Percentiles rank a stretch among this genome's conserved stretches.
These are phyloP conservation scores for Ceriops decandra DNA, from an alignment of 345 rosid genomes.

Conservation along the genomic window DNA sequence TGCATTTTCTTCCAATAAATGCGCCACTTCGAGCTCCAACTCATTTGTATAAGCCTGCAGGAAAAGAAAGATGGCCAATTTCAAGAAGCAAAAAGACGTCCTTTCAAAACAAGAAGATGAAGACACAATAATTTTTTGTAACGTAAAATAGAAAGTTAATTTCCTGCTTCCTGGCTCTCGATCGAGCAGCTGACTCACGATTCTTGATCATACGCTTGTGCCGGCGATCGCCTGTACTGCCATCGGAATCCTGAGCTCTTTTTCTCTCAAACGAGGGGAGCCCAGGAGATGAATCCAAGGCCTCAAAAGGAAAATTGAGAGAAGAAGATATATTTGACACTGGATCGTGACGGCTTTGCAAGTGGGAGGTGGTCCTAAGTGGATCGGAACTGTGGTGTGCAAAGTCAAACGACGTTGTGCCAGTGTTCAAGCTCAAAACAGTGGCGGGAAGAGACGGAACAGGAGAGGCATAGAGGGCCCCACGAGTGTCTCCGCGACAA, in stretches of 20 bases:
- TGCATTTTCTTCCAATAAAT: constrained; percentile 58
- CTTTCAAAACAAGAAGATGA: not conserved
- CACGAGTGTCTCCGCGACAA: not conserved
- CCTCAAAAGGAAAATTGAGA: constrained; percentile 32
- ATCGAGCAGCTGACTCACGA: constrained; percentile 84
- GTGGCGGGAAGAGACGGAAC: constrained; percentile 46
- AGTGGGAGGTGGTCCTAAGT: constrained; percentile 23
- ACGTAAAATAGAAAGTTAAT: constrained; percentile 4
- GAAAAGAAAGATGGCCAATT: not conserved
- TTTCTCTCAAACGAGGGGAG: constrained; percentile 38
- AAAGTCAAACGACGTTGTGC: constrained; percentile 44
- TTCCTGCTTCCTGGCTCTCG: constrained; percentile 84
- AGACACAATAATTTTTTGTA: not conserved
- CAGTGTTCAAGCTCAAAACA: constrained; percentile 54
- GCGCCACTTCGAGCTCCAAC: constrained; percentile 51
- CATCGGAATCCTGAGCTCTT: constrained; percentile 45
- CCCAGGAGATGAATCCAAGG: constrained; percentile 30
- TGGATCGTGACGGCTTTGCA: constrained; percentile 22
- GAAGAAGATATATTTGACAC: constrained; percentile 25
- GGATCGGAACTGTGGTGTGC: constrained; percentile 42
- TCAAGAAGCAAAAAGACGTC: constrained; percentile 8
- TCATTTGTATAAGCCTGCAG: constrained; percentile 71
- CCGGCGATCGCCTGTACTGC: constrained; percentile 39
- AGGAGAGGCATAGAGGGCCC: constrained; percentile 20
- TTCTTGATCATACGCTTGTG: constrained; percentile 76